Base-by-base conservation (phyloP, 2,329 filamentous ascomycete species). In the Aspergillus sp. region DNA sequence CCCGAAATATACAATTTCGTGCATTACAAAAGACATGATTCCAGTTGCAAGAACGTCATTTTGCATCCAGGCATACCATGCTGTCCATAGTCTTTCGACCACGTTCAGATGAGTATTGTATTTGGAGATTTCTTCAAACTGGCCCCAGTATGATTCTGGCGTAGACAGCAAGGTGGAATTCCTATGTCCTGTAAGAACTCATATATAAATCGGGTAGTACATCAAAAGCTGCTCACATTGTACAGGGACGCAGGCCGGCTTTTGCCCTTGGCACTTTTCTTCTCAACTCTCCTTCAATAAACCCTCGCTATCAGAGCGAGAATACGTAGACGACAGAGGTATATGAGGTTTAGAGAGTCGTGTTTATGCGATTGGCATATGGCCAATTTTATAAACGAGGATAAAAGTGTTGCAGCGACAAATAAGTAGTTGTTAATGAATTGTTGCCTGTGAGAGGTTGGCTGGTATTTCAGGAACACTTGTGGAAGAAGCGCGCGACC, bases 21-120 rank as follows among this genome's bases (percentile, higher is more conserved):
- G 95, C 86, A 98, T 91, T 68, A 89, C 80, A 77, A 99, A 99
- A 71, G 92, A 96, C 90, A 98, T 90, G 81, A 99, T 95, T 62
- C 95, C 95, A 3, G 95, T 99, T 61, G 95, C 95, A 64, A 99
- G 88, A 57, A 90, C 89, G 80, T 99, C 95, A 77, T 99, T 99
- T 77, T 96, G 91, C 90, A 98, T 96, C 85, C 88, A 99, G 15
- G 94, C 86, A 77, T 99, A 99, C 94, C 92, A 98, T 42, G 92
- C 88, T 78, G 91, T 90, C 95, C 95, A 99, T 67, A 96, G 83
- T 73, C 89, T 88, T 84, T 99, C 95, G 72, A 88, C 81, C 65
- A 91, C 83, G 78, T 92, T 97, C 73, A 99, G 87, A 68, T 92
- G 86, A 60, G 96, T 85, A 85, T 96, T 95, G 83, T 86, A 86